phyloP scores from a whole-genome alignment of 2,329 filamentous ascomycete genomes.

The Alternaria rosae region DNA sequence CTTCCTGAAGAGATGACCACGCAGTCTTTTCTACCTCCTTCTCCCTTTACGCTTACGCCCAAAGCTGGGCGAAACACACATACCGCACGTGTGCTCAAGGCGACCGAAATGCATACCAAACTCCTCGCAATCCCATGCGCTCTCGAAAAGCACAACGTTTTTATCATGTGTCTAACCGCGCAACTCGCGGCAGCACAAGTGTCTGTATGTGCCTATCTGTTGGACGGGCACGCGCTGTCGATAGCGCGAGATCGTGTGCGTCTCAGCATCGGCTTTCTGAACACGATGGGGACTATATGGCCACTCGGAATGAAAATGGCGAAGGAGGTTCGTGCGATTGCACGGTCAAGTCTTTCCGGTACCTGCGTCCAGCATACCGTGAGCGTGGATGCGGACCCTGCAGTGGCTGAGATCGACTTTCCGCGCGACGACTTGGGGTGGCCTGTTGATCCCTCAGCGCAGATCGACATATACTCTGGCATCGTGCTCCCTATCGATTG shows the following conservation, averaged over 20 bases:
- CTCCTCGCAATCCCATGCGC: constrained; percentile 76
- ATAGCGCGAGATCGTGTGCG: constrained; percentile 76
- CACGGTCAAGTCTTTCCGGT: constrained; percentile 67
- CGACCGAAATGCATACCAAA: constrained; percentile 77
- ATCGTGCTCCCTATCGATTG: constrained; percentile 35
- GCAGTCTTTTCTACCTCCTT: constrained; percentile 68
- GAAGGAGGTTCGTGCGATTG: constrained; percentile 75
- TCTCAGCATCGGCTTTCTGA: constrained; percentile 78
- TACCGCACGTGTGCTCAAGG: constrained; percentile 79
- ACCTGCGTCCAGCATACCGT: constrained; percentile 16
- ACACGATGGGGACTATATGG: constrained; percentile 72
- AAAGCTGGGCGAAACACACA: constrained; percentile 60
- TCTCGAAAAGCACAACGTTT: constrained; percentile 70
- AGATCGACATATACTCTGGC: constrained; percentile 45
- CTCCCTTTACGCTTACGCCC: constrained; percentile 57
- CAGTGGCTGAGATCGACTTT: constrained; percentile 32
- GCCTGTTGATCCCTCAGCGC: constrained; percentile 37
- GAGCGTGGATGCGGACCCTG: constrained; percentile 16
- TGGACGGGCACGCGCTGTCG: constrained; percentile 64
- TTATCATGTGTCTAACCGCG: constrained; percentile 40
- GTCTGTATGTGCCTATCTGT: constrained; percentile 69
- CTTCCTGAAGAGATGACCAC: constrained; percentile 41
- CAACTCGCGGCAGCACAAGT: constrained; percentile 41
- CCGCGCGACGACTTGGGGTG: constrained; percentile 40
- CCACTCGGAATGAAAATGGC: constrained; percentile 73